Base-by-base conservation (phyloP, 2,329 filamentous ascomycete species). In the Pseudogymnoascus sp. region DNA sequence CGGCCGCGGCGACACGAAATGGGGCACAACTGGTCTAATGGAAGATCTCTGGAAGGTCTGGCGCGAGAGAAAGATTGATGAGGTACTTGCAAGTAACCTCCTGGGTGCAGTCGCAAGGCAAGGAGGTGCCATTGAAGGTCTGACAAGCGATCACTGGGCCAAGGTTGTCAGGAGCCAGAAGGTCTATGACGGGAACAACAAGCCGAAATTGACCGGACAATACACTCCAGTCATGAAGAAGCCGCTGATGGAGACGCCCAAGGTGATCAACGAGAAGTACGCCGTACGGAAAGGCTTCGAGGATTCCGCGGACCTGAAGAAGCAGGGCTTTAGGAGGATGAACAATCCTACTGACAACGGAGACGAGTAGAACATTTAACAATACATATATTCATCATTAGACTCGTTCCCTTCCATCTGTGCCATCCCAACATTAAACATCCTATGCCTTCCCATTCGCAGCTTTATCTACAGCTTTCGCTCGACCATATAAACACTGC, bases 61-160 rank as follows among this genome's bases (percentile, higher is more conserved):
- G 93, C 84, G 90, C 64, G 84, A 87, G 71, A 81, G 84, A 61
- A 96, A 96, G 79, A 90, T 97, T 68, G 92, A 97, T 70, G 95
- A 97, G 79, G 79, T 96, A 61, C 79, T 99, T 62, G 86, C 91
- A 0, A 87, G 84, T 64, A 84, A 86, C 68, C 77, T 99, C 60
- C 78, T 97, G 64, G 84, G 90, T 69, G 75, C 88, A 49, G 76
- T 85, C 6, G 76, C 80, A 25, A 69, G 66, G 1, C 79, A 81
- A 67, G 76, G 76, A 18, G 64, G 61, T 6, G 60, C 63, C 4
- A 45, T 67, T 7, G 28, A 25, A 3, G 66, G 70, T 9, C 35
- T 71, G 49, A 69, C 61, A 16, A 2, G 43, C 52, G 37, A 52
- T 25, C 41, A 65, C n/a, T 60, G 58, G 58, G 73, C 69, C 62